Evolutionary conservation across 2,329 filamentous ascomycete genomes (phyloP).

Genomic region (Colletotrichum eremochloae): DNA sequence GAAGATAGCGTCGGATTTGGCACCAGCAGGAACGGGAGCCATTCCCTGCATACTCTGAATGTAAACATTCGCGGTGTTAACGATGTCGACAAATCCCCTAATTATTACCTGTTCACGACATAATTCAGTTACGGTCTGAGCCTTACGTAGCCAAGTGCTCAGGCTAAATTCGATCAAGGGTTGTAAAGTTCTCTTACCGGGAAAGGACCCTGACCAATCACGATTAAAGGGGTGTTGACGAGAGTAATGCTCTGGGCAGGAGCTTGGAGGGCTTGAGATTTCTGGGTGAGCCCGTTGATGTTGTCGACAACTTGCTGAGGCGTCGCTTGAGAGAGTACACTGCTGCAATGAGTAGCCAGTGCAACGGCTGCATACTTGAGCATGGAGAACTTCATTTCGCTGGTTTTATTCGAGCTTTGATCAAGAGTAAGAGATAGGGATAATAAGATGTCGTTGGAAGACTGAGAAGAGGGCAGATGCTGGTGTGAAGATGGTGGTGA

Average conservation of each 20-base stretch:
- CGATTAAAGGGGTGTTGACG: conserved; percentile 46
- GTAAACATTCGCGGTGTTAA: conserved; percentile 43
- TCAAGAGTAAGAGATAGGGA: background rate
- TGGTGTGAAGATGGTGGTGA: no score
- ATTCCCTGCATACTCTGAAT: conserved; percentile 44
- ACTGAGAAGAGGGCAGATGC: background rate
- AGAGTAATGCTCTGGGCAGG: conserved; percentile 47
- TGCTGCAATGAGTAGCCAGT: conserved; percentile 41
- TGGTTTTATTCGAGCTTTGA: background rate
- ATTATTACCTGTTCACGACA: conserved; percentile 47
- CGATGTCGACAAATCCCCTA: conserved; percentile 49
- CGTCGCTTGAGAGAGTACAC: conserved; percentile 42
- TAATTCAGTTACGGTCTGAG: background rate
- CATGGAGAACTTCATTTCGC: conserved; percentile 42
- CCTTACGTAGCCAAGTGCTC: fast-evolving
- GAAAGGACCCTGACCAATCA: conserved; percentile 49
- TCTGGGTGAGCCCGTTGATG: conserved; percentile 45
- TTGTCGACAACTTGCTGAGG: conserved; percentile 44
- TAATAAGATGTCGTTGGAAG: background rate
- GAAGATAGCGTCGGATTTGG: conserved; percentile 43
- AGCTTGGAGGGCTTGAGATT: conserved; percentile 46
- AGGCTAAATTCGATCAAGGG: background rate
- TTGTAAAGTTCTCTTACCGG: conserved; percentile 44
- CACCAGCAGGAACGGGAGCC: conserved; percentile 27
- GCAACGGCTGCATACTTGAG: conserved; percentile 40